Percentiles rank a stretch among this genome's conserved stretches.
Conservation (phyloP, 371 early-diverging fungal genomes). For the Dentiscutata heterogama region DNA sequence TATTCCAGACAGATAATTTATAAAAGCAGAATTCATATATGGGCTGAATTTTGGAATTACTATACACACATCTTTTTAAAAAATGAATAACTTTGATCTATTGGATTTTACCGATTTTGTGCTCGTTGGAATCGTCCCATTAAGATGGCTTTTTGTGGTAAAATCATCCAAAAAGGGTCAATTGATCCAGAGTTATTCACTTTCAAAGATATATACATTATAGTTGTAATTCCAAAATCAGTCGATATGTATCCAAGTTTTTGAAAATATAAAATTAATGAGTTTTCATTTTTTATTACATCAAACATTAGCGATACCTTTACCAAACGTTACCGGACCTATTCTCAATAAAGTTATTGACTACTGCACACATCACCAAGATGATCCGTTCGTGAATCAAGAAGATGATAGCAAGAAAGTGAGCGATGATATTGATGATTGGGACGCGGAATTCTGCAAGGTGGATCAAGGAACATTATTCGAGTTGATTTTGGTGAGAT, state of each 20-base stretch:
- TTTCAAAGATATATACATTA: not conserved
- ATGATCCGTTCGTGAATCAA: conserved; percentile 62
- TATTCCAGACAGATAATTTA: too few relatives aligned
- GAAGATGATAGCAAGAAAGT: conserved; percentile 52
- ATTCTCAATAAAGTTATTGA: conserved; percentile 85
- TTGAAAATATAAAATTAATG: not conserved
- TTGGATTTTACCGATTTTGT: too few relatives aligned
- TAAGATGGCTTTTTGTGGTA: too few relatives aligned
- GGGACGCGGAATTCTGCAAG: conserved; percentile 85
- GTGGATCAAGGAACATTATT: conserved; percentile 92
- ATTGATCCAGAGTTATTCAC: too few relatives aligned
- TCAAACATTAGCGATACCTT: conserved; percentile 66
- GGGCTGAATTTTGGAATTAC: too few relatives aligned
- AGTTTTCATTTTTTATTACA: not conserved
- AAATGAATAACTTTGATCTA: too few relatives aligned
- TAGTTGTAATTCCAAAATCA: not conserved
- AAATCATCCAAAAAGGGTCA: too few relatives aligned
- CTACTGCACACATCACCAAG: conserved; percentile 85
- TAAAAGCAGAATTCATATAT: too few relatives aligned
- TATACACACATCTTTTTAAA: too few relatives aligned
- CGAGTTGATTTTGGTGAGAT: conserved; percentile 76
- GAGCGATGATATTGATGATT: conserved; percentile 77
- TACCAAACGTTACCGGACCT: conserved; percentile 90
- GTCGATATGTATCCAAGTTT: too few relatives aligned
- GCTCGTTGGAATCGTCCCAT: too few relatives aligned